Evolutionary conservation across 2,329 filamentous ascomycete species (phyloP).

Genomic region (Parastagonospora avenae): DNA sequence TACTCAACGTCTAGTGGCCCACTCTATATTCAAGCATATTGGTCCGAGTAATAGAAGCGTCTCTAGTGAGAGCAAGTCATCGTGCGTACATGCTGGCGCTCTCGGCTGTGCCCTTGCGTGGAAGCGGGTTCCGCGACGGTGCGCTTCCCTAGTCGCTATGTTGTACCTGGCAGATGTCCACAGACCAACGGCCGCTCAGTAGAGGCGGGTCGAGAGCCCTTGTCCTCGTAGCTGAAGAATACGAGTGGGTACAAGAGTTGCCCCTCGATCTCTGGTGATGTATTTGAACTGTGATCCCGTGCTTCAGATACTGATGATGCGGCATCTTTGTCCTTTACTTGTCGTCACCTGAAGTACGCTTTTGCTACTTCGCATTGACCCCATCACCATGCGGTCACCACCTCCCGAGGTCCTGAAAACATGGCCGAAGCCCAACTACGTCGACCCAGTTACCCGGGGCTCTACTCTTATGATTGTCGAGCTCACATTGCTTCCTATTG

Average conservation of each 20-base stretch:
- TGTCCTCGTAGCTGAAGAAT: slow-evolving; percentile 29
- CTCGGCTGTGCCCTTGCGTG: slow-evolving; percentile 26
- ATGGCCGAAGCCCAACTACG: slow-evolving; percentile 53
- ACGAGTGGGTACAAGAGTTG: slow-evolving; percentile 19
- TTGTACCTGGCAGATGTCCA: slow-evolving; percentile 24
- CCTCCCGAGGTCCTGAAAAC: slow-evolving; percentile 41
- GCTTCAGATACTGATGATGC: slow-evolving; percentile 34
- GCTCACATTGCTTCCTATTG: slow-evolving; percentile 43
- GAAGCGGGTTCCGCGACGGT: slow-evolving; percentile 35
- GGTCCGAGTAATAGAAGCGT: slow-evolving; percentile 17
- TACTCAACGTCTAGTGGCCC: slow-evolving; percentile 25
- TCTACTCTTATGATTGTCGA: slow-evolving; percentile 50
- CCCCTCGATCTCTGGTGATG: slow-evolving; percentile 22
- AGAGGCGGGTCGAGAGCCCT: slow-evolving; percentile 31
- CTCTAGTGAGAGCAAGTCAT: slow-evolving; percentile 33
- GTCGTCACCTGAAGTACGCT: slow-evolving; percentile 23
- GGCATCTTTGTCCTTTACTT: slow-evolving; percentile 24
- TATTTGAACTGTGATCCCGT: slow-evolving; percentile 36
- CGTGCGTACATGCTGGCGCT: slow-evolving; percentile 23
- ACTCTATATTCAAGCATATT: slow-evolving; percentile 23
- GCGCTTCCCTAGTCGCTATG: slow-evolving; percentile 25
- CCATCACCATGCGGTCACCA: slow-evolving; percentile 38
- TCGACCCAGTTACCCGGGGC: slow-evolving; percentile 50
- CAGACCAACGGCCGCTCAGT: slow-evolving; percentile 24
- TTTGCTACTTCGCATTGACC: slow-evolving; percentile 17